Percentiles rank a stretch among this genome's conserved stretches.
Conservation (phyloP, 176 grass and related monocot species). For the Triticum monococcum region DNA sequence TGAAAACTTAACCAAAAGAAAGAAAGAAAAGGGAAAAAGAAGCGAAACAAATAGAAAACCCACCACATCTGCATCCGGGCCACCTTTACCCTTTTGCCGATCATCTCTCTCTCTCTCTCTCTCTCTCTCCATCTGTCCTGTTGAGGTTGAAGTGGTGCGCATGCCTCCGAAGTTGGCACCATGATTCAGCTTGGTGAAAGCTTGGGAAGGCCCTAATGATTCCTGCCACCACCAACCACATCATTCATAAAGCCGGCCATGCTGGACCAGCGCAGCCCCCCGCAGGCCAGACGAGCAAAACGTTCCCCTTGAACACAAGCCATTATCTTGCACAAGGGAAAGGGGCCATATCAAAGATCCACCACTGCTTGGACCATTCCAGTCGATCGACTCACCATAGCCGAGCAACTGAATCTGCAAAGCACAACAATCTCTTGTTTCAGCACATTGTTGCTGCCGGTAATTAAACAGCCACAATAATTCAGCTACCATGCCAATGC, state of each 20-base stretch:
- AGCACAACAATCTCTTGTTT: conserved; percentile 15
- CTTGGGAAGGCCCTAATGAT: conserved; percentile 41
- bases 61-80: conserved; percentile 28
- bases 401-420: conserved; percentile 34
- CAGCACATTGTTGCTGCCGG: conserved; percentile 1
- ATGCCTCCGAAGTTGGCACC: conserved; percentile 40
- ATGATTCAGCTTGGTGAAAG: conserved; percentile 42
- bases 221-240: conserved; percentile 34
- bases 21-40: not conserved
- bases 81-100: not conserved
- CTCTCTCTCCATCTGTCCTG: not conserved
- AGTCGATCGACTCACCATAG: conserved; percentile 23
- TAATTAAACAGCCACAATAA: not conserved
- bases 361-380: conserved; percentile 16
- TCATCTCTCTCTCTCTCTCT: not conserved
- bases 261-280: conserved; percentile 41
- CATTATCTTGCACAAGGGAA: conserved; percentile 14
- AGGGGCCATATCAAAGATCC: conserved; percentile 34
- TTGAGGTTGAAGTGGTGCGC: conserved; percentile 1
- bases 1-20: not conserved
- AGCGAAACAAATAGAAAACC: not conserved
- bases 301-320: conserved; percentile 11
- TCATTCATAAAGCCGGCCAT: conserved; percentile 19
- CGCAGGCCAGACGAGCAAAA: conserved; percentile 36
- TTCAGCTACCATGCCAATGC: conserved; percentile 17